phyloP scores from a whole-genome alignment of 495 filamentous ascomycete genomes.

The Staphylotrichum longicolle region DNA sequence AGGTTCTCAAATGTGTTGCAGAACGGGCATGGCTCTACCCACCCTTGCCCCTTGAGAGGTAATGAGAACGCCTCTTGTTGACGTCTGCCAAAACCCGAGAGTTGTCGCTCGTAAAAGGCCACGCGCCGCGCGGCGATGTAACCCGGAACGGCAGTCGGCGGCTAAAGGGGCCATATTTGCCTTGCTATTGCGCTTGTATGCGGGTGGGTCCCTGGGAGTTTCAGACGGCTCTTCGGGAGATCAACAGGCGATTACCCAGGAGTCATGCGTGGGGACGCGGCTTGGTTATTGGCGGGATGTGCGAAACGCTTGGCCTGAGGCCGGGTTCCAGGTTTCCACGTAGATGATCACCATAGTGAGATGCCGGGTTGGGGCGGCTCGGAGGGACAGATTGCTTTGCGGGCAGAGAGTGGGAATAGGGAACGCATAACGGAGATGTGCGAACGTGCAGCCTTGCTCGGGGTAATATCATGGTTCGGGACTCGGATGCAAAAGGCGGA shows the following conservation, averaged over 20 bases:
- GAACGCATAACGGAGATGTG: not conserved
- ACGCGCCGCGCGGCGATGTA: constrained; percentile 1
- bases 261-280: not conserved
- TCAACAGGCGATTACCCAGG: constrained; percentile 3
- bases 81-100: not conserved
- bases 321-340: not conserved
- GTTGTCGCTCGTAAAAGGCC: no score
- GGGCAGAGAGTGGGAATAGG: not conserved
- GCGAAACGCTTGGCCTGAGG: not conserved
- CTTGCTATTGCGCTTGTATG: constrained; percentile 7
- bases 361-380: constrained; percentile 10
- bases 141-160: not conserved
- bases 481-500: not conserved
- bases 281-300: constrained; percentile 16
- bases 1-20: no score
- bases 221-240: constrained; percentile 23
- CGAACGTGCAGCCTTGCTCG: not conserved
- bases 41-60: no score
- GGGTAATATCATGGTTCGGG: not conserved
- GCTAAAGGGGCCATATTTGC: constrained; percentile 4
- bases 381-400: not conserved
- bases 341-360: constrained; percentile 12
- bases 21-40: no score
- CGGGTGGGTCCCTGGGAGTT: constrained; percentile 12
- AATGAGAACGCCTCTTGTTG: not conserved